These are phyloP conservation scores for Boletus albobrunnescens DNA, from an alignment of 1,284 basidiomycete genomes.

Conservation along the genomic window DNA sequence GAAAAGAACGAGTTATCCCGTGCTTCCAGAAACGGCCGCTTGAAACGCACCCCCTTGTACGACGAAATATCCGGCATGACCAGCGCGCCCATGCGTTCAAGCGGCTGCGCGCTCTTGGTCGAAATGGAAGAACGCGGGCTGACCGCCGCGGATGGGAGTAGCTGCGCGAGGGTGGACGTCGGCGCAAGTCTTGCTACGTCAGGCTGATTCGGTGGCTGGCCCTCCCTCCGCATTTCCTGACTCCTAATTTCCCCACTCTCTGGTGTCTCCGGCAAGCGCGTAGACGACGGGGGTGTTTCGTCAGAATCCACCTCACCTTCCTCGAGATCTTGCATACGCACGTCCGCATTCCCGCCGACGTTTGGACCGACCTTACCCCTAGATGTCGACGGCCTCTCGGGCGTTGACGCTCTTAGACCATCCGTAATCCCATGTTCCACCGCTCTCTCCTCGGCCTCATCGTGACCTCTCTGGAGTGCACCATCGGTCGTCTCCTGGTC, in stretches of 20 bases:
- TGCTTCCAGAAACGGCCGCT: constrained; percentile 4
- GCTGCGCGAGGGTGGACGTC: background rate
- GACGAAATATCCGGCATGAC: constrained; percentile 26
- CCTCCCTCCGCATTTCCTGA: background rate
- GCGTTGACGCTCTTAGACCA: background rate
- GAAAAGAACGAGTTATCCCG: constrained; percentile 27
- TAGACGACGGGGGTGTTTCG: background rate
- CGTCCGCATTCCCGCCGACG: constrained; percentile 1
- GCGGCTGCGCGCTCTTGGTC: background rate
- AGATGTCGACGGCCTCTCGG: background rate
- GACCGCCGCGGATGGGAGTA: background rate
- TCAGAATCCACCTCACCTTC: constrained; percentile 21
- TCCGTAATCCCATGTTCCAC: background rate
- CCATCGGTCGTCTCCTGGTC: background rate
- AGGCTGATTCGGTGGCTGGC: background rate
- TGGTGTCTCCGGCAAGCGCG: background rate
- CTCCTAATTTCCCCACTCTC: constrained; percentile 21
- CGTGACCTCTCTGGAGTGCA: background rate
- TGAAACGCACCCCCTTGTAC: constrained; percentile 24
- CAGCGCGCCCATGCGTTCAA: constrained; percentile 1
- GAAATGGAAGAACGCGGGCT: constrained; percentile 3
- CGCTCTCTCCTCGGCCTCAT: background rate
- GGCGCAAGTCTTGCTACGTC: background rate
- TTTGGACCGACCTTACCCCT: background rate
- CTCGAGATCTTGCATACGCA: constrained; percentile 10